Percentiles rank a stretch among this genome's conserved stretches.
phyloP scores from a whole-genome alignment of 1,284 basidiomycete genomes.

The Wolfiporia cocos region DNA sequence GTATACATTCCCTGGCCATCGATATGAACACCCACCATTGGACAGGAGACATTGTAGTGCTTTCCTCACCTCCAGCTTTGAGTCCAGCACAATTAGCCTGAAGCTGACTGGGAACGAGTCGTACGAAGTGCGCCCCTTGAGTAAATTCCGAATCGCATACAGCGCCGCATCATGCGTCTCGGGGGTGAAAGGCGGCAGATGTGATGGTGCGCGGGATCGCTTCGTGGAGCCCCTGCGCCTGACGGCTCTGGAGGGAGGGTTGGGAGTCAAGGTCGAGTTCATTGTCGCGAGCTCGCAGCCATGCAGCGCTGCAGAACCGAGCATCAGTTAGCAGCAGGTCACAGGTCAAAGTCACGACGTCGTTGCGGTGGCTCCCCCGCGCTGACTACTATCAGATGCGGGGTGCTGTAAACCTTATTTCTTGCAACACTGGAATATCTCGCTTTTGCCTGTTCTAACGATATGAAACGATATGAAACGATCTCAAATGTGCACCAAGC shows the following conservation, averaged over 20 bases:
- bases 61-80: slow-evolving; percentile 90
- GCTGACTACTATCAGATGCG: no score
- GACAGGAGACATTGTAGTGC: slow-evolving; percentile 85
- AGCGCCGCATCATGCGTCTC: slow-evolving; percentile 75
- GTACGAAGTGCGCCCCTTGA: slow-evolving; percentile 84
- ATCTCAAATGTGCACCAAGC: no score
- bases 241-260: slow-evolving; percentile 26
- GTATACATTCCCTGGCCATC: background rate
- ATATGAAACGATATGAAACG: no score
- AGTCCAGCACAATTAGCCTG: slow-evolving; percentile 94
- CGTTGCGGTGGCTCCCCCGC: slow-evolving; percentile 7
- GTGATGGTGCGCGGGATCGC: slow-evolving; percentile 50
- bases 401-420: no score
- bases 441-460: no score
- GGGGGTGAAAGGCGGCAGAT: slow-evolving; percentile 50
- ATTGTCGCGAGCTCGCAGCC: slow-evolving; percentile 22
- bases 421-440: no score
- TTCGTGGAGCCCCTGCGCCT: slow-evolving; percentile 37
- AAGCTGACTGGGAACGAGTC: slow-evolving; percentile 97
- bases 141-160: slow-evolving; percentile 73
- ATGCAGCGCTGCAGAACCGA: slow-evolving; percentile 14
- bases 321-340: background rate
- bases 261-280: slow-evolving; percentile 35
- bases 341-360: slow-evolving; percentile 1
- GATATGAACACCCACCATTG: slow-evolving; percentile 53